These are phyloP conservation scores for Paraphoma sp. DNA, from an alignment of 2,329 filamentous ascomycete genomes.

Conservation along the genomic window DNA sequence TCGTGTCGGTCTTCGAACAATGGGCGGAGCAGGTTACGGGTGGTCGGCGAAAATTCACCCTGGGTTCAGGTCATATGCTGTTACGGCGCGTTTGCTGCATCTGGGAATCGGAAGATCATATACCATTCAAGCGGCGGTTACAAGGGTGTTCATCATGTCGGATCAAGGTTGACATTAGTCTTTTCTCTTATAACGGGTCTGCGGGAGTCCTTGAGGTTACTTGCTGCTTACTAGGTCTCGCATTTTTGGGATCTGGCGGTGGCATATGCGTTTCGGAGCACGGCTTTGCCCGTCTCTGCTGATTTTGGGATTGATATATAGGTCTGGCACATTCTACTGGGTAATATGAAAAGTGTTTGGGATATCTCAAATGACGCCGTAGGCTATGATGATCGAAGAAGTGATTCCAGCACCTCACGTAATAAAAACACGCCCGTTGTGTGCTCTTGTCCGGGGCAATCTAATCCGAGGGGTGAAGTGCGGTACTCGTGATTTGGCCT, in stretches of 20 bases:
- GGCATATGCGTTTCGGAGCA: slow-evolving; percentile 20
- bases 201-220: slow-evolving; percentile 33
- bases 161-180: slow-evolving; percentile 29
- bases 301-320: slow-evolving; percentile 28
- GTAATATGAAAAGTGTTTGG: slow-evolving; percentile 40
- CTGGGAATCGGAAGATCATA: slow-evolving; percentile 37
- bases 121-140: slow-evolving; percentile 37
- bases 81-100: slow-evolving; percentile 43
- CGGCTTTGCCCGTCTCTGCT: slow-evolving; percentile 23
- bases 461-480: background rate
- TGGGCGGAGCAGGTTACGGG: slow-evolving; percentile 43
- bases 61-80: slow-evolving; percentile 38
- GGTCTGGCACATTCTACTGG: slow-evolving; percentile 27
- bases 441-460: background rate
- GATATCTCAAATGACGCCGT: background rate
- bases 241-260: slow-evolving; percentile 22
- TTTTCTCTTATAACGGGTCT: slow-evolving; percentile 20
- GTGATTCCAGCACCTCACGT: no score
- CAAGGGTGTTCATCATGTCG: slow-evolving; percentile 39
- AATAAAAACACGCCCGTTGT: no score
- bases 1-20: slow-evolving; percentile 45
- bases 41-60: slow-evolving; percentile 44
- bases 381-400: no score
- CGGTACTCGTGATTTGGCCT: slow-evolving; percentile 16
- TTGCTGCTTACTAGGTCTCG: slow-evolving; percentile 18